Conservation (phyloP, 805 yeast genomes). For the Saccharomycopsis schoenii region DNA sequence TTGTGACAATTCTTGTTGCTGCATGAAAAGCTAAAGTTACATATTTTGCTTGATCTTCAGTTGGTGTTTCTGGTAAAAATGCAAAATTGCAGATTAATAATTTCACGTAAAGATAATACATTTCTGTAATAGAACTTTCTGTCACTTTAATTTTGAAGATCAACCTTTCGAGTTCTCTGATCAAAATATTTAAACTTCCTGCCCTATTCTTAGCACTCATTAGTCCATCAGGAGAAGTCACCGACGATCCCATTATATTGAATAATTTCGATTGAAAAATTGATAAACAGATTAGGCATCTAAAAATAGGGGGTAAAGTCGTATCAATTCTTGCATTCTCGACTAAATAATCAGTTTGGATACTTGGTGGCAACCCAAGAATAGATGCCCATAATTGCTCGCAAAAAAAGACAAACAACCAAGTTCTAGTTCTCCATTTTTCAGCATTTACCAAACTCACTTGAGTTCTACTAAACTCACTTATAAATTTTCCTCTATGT, state of each 20-base stretch:
- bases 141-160: conserved; percentile 51
- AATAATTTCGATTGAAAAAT: conserved; percentile 79
- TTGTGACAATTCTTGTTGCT: conserved; percentile 67
- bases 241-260: conserved; percentile 79
- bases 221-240: conserved; percentile 79
- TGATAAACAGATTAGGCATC: conserved; percentile 63
- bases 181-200: conserved; percentile 66
- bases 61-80: conserved; percentile 83
- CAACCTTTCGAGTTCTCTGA: conserved; percentile 66
- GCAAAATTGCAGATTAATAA: conserved; percentile 83
- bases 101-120: conserved; percentile 67
- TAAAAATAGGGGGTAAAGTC: conserved; percentile 54
- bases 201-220: conserved; percentile 78
- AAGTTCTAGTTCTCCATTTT: conserved; percentile 86
- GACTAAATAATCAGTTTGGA: conserved; percentile 71
- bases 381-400: conserved; percentile 89
- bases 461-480: conserved; percentile 85
- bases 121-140: conserved; percentile 59
- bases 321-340: conserved; percentile 68
- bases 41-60: conserved; percentile 73
- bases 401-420: conserved; percentile 81
- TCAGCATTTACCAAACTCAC: conserved; percentile 84
- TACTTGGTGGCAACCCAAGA: conserved; percentile 78
- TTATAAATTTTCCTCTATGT: conserved; percentile 84
- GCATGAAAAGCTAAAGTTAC: conserved; percentile 72